phyloP scores from a whole-genome alignment of 345 rosid genomes.

The Turritis glabra region DNA sequence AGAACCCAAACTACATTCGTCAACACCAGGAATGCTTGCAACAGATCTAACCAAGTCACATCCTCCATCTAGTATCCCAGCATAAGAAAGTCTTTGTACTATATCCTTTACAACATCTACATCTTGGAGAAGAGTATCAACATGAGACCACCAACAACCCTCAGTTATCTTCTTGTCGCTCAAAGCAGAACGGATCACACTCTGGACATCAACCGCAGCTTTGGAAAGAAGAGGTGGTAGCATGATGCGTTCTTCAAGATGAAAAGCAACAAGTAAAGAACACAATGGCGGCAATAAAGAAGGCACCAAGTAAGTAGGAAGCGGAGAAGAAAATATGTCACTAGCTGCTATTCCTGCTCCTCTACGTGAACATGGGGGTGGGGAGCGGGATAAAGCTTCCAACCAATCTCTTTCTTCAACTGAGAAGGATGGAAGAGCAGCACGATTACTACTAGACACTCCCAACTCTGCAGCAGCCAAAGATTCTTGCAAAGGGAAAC shows the following conservation, averaged over 20 bases:
- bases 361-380: conserved; percentile 94
- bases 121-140: conserved; percentile 63
- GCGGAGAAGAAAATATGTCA: conserved; percentile 77
- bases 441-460: conserved; percentile 51
- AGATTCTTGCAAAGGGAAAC: conserved; percentile 85
- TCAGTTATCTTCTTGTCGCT: conserved; percentile 52
- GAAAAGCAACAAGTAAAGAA: conserved; percentile 70
- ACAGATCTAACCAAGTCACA: conserved; percentile 43
- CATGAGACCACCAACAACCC: conserved; percentile 65
- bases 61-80: conserved; percentile 63
- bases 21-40: conserved; percentile 44
- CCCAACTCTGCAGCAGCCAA: conserved; percentile 71
- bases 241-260: conserved; percentile 75
- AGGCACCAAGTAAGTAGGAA: conserved; percentile 78
- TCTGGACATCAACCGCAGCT: conserved; percentile 61
- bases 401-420: conserved; percentile 97
- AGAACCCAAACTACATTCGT: conserved; percentile 35
- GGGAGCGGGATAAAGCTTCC: conserved; percentile 86
- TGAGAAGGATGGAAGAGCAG: conserved; percentile 72
- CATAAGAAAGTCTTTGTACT: conserved; percentile 55
- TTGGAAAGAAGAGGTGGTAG: conserved; percentile 72
- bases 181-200: conserved; percentile 59
- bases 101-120: conserved; percentile 57
- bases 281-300: conserved; percentile 72
- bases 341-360: conserved; percentile 92